Base-by-base conservation (phyloP, 164 flowering plant genomes). In the Euptelea pleiosperma region DNA sequence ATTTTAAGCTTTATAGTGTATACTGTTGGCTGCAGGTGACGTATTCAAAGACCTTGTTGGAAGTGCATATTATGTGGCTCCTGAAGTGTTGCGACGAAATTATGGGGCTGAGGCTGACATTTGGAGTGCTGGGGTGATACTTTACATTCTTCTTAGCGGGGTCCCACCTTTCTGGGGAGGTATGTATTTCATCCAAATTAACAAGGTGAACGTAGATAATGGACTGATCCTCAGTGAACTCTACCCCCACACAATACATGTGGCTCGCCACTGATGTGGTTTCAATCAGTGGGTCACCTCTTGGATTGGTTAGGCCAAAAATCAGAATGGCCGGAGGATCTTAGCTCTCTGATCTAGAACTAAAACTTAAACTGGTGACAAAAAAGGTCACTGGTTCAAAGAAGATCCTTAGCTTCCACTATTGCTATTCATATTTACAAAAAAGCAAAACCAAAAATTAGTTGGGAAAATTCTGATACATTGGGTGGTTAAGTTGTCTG, bases 161-260 rank as follows among this genome's bases (percentile, higher is more conserved):
- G 87, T 86, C 25, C 98, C 96, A 44, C 98, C 98, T 21, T 92
- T 92, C 59, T 87, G 89, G 87, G 96, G 85, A 84, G 98, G 98
- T 89, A 73, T 55, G 33, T 57, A 14, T 42, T 48, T 53, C 53
- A 6, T 54, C 16, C 12, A 8, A 10, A 29, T 21, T 15, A 29
- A 14, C 29, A 36, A 26, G 41, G 19, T 33, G 48, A 45, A 16
- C 42, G 25, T 16, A 26, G 39, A 25, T 46, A 24, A 29, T 9
- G 1, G 15, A 25, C 25, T 52, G 2, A 34, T 9, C 29, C 26
- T 34, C 41, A 24, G 14, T 22, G 8, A 46, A 33, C 30, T 19
- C 49, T 24, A 30, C 35, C 4, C 19, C 22, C 19, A 33, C 34
- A 15, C 7, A 7, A 18, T 29, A 22, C 41, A 36, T 36, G 43